Percentiles rank a stretch among this genome's conserved stretches.
Evolutionary conservation across 306 rosid species (phyloP).

Genomic region (Quercus bicolor): DNA sequence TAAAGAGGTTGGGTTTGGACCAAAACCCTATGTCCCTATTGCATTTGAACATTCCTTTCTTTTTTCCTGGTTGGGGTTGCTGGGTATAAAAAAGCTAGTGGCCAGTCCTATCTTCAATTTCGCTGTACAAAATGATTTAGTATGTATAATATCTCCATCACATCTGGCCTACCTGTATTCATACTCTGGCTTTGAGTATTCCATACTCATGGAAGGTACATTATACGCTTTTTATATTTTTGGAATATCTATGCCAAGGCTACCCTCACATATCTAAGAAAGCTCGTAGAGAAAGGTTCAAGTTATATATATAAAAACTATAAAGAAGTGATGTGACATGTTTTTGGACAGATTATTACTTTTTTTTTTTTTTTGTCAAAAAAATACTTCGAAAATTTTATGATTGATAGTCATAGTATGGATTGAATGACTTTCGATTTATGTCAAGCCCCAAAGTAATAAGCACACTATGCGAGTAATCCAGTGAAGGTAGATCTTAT

Average conservation of each 20-base stretch:
- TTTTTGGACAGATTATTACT: no score
- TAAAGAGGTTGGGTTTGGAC: background rate
- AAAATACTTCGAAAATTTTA: no score
- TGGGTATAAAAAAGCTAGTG: slow-evolving; percentile 3
- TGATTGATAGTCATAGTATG: no score
- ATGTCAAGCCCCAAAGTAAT: no score
- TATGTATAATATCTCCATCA: slow-evolving; percentile 9
- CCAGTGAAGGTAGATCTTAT: no score
- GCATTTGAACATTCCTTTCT: background rate
- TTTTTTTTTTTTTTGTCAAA: no score
- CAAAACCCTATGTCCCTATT: background rate
- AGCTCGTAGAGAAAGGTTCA: background rate
- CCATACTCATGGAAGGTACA: slow-evolving; percentile 22
- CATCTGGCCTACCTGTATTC: slow-evolving; percentile 25
- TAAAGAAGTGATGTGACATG: no score
- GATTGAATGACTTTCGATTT: no score
- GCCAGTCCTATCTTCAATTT: slow-evolving; percentile 15
- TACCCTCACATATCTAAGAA: background rate
- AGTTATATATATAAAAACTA: no score
- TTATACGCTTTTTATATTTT: slow-evolving; percentile 20
- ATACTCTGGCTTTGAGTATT: slow-evolving; percentile 33
- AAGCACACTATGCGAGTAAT: no score
- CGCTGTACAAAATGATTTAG: slow-evolving; percentile 14
- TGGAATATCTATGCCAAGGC: background rate
- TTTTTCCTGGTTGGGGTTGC: background rate